Percentiles rank a stretch among this genome's conserved stretches.
These are phyloP conservation scores for Ustilago bromivora DNA, from an alignment of 1,284 basidiomycete genomes.

Conservation along the genomic window DNA sequence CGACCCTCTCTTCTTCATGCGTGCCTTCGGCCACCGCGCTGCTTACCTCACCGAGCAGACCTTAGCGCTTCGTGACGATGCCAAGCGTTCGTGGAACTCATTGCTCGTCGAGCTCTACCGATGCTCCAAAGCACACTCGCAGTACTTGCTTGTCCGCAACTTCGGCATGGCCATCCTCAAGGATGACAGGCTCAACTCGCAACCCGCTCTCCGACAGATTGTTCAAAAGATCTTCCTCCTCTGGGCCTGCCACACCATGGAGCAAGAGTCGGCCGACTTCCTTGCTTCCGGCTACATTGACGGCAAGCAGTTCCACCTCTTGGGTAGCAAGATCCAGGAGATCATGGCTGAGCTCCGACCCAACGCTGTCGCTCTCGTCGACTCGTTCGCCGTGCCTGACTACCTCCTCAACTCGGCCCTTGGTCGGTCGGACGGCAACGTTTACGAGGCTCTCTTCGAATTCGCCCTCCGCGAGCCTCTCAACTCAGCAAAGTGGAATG, in stretches of 20 bases:
- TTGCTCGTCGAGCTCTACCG: constrained; percentile 70
- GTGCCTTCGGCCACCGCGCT: constrained; percentile 70
- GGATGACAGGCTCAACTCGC: constrained; percentile 68
- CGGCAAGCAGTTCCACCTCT: constrained; percentile 67
- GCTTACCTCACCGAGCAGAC: constrained; percentile 70
- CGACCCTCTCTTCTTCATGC: constrained; percentile 67
- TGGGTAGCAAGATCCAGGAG: constrained; percentile 67
- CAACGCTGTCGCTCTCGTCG: constrained; percentile 66
- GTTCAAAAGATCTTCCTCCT: constrained; percentile 67
- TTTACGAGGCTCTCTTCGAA: constrained; percentile 67
- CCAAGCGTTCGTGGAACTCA: constrained; percentile 70
- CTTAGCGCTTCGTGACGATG: constrained; percentile 69
- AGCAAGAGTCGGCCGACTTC: constrained; percentile 69
- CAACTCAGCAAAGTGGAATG: constrained; percentile 68
- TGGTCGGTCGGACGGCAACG: constrained; percentile 69
- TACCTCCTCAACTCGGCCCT: constrained; percentile 70
- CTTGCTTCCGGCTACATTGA: constrained; percentile 69
- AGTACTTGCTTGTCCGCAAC: constrained; percentile 68
- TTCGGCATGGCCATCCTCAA: constrained; percentile 70
- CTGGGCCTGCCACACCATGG: constrained; percentile 61
- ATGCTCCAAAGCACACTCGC: constrained; percentile 61
- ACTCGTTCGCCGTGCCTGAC: constrained; percentile 69
- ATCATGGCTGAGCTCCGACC: constrained; percentile 69
- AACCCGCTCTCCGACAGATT: constrained; percentile 69
- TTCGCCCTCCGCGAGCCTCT: constrained; percentile 61